Evolutionary conservation across 2,329 filamentous ascomycete genomes (phyloP).

Genomic region (Cercospora zeina): DNA sequence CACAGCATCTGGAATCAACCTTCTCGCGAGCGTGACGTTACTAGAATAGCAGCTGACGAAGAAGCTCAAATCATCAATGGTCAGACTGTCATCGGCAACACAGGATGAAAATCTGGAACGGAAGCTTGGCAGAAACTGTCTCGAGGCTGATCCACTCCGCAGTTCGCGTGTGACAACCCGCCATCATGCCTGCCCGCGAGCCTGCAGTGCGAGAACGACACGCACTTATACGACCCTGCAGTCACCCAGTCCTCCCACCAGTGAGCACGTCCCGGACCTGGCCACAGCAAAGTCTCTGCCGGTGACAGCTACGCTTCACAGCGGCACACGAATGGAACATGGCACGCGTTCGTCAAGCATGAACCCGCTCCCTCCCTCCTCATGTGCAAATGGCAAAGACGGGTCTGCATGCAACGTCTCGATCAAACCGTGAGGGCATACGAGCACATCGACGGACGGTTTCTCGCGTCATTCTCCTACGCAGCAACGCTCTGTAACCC

Average conservation of each 20-base stretch:
- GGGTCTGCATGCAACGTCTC: not conserved
- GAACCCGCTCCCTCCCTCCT: not conserved
- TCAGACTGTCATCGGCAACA: not conserved
- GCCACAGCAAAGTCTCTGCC: not conserved
- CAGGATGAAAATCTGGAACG: not conserved
- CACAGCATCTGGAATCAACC: not conserved
- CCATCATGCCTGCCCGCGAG: not conserved
- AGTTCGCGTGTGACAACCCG: not conserved
- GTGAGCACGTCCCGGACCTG: not conserved
- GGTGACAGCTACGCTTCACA: not conserved
- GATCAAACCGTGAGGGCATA: not conserved
- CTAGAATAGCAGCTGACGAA: not conserved
- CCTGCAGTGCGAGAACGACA: not conserved
- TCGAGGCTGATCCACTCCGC: not conserved
- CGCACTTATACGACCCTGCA: not conserved
- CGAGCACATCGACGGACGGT: not conserved
- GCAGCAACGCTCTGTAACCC: too few species aligned
- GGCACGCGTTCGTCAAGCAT: not conserved
- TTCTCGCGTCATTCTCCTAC: too few species aligned
- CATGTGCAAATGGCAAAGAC: not conserved
- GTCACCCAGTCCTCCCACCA: not conserved
- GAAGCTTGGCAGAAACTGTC: conserved; percentile 1
- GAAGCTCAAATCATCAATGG: too few species aligned
- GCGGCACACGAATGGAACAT: not conserved
- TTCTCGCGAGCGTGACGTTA: not conserved